Evolutionary conservation across 345 rosid species (phyloP), one percentile per base, ranked within the genome.

Genomic region (Eucalyptus sideroxylon): DNA sequence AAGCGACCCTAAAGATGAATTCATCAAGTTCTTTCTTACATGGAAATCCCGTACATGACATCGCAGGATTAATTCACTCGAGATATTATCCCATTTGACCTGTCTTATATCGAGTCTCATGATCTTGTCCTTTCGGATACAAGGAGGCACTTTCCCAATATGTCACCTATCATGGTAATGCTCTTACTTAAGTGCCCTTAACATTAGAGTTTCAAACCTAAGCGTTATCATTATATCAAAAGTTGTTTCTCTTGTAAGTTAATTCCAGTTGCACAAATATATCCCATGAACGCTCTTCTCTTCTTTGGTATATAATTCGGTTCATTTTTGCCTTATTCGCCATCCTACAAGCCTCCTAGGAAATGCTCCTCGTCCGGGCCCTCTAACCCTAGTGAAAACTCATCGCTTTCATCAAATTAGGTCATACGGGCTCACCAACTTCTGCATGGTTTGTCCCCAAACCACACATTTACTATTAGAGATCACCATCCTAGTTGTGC

Each of bases 31-130:
- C 80, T 31, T 34, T 69, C 81, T 19, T 34, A 9, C 81, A 3
- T 37, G 44, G 24, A 69, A 69, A 42, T 34, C 26, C 42, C 11
- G 9, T 19, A 69, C 12, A 11, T 5, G 24, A 16, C 23, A 17
- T 12, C 2, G 1, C 1, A 4, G 8, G 6, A 72, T 37, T 72
- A 19, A 72, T 23, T 5, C 45, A 37, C 4, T n/a, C 10, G 0
- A 65, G 5, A 65, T 65, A 62, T 62, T 30, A 6, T 60, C 67
- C 14, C 8, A 13, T 62, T 62, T 30, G 17, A 3, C 17, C 0
- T 6, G 3, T 65, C 5, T 15, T 7, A n/a, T 65, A n/a, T 15
- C 10, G 3, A 65, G 19, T 14, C 37, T 4, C 37, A 14, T 4
- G 19, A 9, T 65, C 31, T 65, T 30, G 19, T 30, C 77, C 9